Conservation (phyloP, 169 alveolate genomes). For the Plasmodium cynomolgi region DNA sequence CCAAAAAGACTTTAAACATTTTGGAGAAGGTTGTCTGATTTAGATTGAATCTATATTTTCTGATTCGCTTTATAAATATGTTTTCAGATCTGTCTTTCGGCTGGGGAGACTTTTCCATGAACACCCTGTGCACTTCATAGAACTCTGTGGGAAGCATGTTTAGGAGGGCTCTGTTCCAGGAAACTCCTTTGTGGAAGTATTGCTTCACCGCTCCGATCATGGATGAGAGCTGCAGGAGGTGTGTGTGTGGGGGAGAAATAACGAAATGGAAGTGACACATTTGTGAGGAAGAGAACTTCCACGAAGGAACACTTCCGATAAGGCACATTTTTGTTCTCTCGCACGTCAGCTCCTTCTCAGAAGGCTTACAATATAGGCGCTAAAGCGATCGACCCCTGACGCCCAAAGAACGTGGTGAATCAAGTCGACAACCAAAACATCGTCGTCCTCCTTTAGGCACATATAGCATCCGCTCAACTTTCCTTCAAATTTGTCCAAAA, state of each 20-base stretch:
- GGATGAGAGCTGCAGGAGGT: constrained; percentile 36
- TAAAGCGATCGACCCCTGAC: constrained; percentile 53
- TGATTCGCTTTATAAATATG: constrained; percentile 15
- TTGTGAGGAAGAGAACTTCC: background rate
- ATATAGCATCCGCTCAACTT: constrained; percentile 17
- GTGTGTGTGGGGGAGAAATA: background rate
- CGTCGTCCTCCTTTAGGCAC: constrained; percentile 40
- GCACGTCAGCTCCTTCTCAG: background rate
- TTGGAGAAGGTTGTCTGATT: constrained; percentile 11
- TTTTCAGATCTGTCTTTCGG: constrained; percentile 15
- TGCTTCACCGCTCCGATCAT: constrained; percentile 66
- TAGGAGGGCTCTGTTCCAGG: constrained; percentile 62
- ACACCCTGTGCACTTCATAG: constrained; percentile 11
- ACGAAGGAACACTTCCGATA: background rate
- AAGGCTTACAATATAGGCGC: constrained; percentile 31
- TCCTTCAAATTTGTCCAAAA: constrained; percentile 22
- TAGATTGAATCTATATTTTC: constrained; percentile 43
- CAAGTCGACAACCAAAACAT: constrained; percentile 46
- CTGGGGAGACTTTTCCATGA: constrained; percentile 9
- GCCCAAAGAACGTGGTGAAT: constrained; percentile 49
- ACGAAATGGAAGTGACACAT: background rate
- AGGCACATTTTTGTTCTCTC: background rate
- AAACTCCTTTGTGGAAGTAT: constrained; percentile 6
- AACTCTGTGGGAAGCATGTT: constrained; percentile 64
- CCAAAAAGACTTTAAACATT: constrained; percentile 56